Evolutionary conservation across 2,329 filamentous ascomycete genomes (phyloP), one percentile per base, ranked within the genome.

Genomic region (Colletotrichum gigasporum): DNA sequence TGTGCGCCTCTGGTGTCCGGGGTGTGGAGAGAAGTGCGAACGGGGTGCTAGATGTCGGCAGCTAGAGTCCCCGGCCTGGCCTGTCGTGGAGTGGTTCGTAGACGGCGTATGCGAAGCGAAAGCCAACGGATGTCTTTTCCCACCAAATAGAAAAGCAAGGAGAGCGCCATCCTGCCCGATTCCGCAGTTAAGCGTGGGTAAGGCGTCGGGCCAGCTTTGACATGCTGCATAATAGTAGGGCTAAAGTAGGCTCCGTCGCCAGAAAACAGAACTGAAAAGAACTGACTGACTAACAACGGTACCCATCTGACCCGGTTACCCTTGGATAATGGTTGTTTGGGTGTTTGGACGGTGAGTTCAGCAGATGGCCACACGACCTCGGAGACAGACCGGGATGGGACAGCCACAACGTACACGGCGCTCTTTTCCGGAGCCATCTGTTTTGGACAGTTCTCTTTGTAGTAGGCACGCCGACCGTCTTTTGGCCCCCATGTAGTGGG

Each of bases 341-440:
- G 35, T 35, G 48, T 61, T 64, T 47, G 35, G 47, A 61, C 26
- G 56, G 57, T 26, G 18, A 42, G 47, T 61, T 48, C 32, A 60
- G 61, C 47, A 62, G 12, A 51, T 50, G 48, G 26, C 57, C 41
- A 48, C 32, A 52, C 55, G 47, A 60, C 32, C 54, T 32, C 37
- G 20, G 47, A 53, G 47, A 63, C 47, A 47, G 20, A 47, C 34
- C 32, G 14, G 55, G 61, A 48, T 48, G 35, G 39, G 45, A 26
- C 16, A 44, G 18, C 28, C 28, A 45, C 26, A 44, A 18, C 14
- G 26, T 30, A 5, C 24, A 47, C 39, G 18, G 34, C 37, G 26
- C 14, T 22, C 34, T 24, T 42, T 34, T 35, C 14, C 44, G 61
- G 47, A 34, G 24, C 45, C 30, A 39, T 47, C 30, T 44, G 41